phyloP scores from a whole-genome alignment of 306 rosid genomes.

The Rosa rugosa region DNA sequence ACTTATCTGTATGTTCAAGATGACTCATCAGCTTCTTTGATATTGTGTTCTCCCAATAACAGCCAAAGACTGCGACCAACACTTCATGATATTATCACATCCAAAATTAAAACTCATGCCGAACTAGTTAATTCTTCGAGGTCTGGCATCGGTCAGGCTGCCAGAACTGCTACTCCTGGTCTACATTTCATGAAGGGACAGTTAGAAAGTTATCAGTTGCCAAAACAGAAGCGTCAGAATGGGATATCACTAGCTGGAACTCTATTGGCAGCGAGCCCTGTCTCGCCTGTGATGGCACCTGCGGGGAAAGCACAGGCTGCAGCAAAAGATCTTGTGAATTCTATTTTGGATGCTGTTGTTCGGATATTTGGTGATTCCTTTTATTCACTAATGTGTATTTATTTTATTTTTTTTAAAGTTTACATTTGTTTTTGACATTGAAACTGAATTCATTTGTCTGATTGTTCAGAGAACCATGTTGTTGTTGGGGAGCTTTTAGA shows the following conservation, averaged over 20 bases:
- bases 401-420: neutral
- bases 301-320: constrained; percentile 84
- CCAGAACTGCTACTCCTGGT: constrained; percentile 51
- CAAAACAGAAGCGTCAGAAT: constrained; percentile 86
- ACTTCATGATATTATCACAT: constrained; percentile 77
- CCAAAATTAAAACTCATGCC: constrained; percentile 80
- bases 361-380: constrained; percentile 69
- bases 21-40: constrained; percentile 24
- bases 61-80: constrained; percentile 99
- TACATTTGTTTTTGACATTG: neutral
- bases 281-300: constrained; percentile 95
- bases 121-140: constrained; percentile 65
- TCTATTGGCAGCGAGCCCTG: constrained; percentile 90
- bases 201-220: constrained; percentile 71
- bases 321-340: constrained; percentile 86
- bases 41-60: constrained; percentile 34
- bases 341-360: constrained; percentile 75
- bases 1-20: constrained; percentile 25
- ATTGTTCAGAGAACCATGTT: constrained; percentile 81
- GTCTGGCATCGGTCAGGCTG: constrained; percentile 63
- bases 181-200: constrained; percentile 80
- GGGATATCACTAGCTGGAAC: constrained; percentile 79
- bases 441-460: constrained; percentile 30
- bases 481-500: constrained; percentile 91
- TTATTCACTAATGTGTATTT: constrained; percentile 14